These are phyloP conservation scores for Neoboletus subvelutipes DNA, from an alignment of 768 basidiomycete species.

Conservation along the genomic window DNA sequence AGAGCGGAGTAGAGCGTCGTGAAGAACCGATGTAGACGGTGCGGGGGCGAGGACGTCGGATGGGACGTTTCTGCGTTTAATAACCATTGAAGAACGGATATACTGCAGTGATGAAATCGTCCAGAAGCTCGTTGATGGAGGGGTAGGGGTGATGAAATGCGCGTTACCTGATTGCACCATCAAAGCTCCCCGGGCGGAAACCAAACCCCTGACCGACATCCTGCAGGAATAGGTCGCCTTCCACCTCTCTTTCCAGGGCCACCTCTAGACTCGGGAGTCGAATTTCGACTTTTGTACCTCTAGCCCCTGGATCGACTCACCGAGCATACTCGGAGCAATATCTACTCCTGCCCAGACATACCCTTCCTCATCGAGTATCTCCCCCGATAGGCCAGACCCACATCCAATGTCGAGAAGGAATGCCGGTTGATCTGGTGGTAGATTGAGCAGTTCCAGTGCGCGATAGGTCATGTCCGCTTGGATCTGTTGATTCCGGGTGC, in stretches of 20 bases:
- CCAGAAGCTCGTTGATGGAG: not conserved
- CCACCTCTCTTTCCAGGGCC: slow-evolving; percentile 91
- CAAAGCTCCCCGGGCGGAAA: slow-evolving; percentile 94
- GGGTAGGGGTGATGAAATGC: not conserved
- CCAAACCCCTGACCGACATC: slow-evolving; percentile 99
- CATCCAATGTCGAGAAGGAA: slow-evolving; percentile 95
- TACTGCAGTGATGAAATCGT: slow-evolving; percentile 46
- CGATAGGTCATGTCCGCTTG: slow-evolving; percentile 98
- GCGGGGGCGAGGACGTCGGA: slow-evolving; percentile 85
- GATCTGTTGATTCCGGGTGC: slow-evolving; percentile 93
- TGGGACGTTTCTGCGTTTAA: slow-evolving; percentile 94
- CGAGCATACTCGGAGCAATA: slow-evolving; percentile 95
- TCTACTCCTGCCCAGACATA: slow-evolving; percentile 93
- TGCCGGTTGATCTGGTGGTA: slow-evolving; percentile 77
- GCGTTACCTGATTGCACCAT: slow-evolving; percentile 90
- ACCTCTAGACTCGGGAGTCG: slow-evolving; percentile 61
- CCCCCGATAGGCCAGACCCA: slow-evolving; percentile 94
- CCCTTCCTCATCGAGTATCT: slow-evolving; percentile 93
- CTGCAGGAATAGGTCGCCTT: slow-evolving; percentile 94
- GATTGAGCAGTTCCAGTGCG: slow-evolving; percentile 84
- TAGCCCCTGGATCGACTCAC: slow-evolving; percentile 42
- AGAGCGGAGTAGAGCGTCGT: slow-evolving; percentile 87
- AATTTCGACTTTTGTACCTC: not conserved
- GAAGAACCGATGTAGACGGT: slow-evolving; percentile 85
- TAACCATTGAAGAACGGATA: slow-evolving; percentile 99